Evolutionary conservation across 1,139 yeast genomes (phyloP).

Genomic region (Saccharomyces hybrid): DNA sequence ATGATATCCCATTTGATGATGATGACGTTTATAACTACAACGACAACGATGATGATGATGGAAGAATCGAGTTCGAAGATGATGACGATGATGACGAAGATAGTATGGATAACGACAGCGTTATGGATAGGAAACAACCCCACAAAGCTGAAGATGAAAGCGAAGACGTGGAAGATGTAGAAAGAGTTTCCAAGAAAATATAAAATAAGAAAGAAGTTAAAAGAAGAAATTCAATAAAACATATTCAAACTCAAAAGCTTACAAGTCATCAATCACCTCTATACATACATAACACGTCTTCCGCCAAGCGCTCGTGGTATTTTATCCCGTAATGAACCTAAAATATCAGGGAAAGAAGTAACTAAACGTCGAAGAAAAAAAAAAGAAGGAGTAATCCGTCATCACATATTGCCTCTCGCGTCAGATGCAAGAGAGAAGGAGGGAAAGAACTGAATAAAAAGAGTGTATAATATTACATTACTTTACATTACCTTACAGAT

Average conservation of each 20-base stretch:
- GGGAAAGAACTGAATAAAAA: not conserved
- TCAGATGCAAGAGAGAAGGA: not conserved
- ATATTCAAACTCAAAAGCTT: not conserved
- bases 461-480: not conserved
- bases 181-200: conserved; percentile 39
- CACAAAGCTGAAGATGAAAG: conserved; percentile 42
- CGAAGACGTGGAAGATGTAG: conserved; percentile 40
- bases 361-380: not conserved
- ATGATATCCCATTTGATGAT: conserved; percentile 25
- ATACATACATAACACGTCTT: not conserved
- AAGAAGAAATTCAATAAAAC: not conserved
- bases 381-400: not conserved
- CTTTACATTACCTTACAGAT: not conserved
- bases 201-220: not conserved
- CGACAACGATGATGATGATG: conserved; percentile 22
- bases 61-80: conserved; percentile 31
- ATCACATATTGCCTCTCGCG: not conserved
- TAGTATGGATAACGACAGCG: conserved; percentile 32
- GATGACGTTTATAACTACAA: conserved; percentile 32
- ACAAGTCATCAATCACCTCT: not conserved
- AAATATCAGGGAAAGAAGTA: not conserved
- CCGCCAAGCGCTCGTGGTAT: not conserved
- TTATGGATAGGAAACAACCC: conserved; percentile 32
- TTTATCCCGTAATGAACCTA: not conserved
- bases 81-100: conserved; percentile 33